Base-by-base conservation (phyloP, 2,329 filamentous ascomycete genomes). In the Arthrobotrys megalospora region DNA sequence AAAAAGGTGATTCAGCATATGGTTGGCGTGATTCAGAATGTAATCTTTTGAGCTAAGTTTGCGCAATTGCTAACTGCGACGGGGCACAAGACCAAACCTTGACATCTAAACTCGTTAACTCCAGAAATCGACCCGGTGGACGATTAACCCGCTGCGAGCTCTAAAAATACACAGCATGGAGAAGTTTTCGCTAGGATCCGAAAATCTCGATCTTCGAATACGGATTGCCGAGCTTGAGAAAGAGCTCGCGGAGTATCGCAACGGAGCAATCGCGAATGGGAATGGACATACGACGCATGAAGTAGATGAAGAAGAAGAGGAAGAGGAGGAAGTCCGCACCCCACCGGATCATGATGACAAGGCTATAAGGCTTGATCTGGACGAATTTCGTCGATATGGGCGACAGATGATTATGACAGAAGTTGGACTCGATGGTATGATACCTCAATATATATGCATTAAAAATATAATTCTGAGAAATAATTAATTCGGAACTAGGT, bases 391-490 rank as follows among this genome's bases (percentile, higher is more conserved):
- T 80, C 89, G 94, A 79, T 98, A 98, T 85, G 94, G 93, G 6
- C 88, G 95, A 45, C 95, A 97, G 85, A 91, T 98, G 86, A 94
- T 98, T 80, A 89, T 97, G 77, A 92, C 93, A 0, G 89, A 91
- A 72, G 87, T 97, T 78, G 94, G 94, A 0, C 86, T 97, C 0
- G 87, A 90, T 84, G 93, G 92, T 92, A 34, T 21, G 60, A 79
- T 84, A 80, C 24, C n/a, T 21, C 19, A 14, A 38, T 65, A 21
- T 50, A 14, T 41, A 53, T 66, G 6, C 19, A 34, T 53, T 64
- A 6, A 43, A 48, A 21, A n/a, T 43, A 50, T 6, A 11, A 6
- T 32, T 38, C 45, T 16, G 19, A 60, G 28, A 48, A 50, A 38
- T 14, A 58, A 76, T 41, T 69, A 50, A 55, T 69, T 6, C 4